Conservation (phyloP, 345 rosid genomes). For the Anacardium occidentale region DNA sequence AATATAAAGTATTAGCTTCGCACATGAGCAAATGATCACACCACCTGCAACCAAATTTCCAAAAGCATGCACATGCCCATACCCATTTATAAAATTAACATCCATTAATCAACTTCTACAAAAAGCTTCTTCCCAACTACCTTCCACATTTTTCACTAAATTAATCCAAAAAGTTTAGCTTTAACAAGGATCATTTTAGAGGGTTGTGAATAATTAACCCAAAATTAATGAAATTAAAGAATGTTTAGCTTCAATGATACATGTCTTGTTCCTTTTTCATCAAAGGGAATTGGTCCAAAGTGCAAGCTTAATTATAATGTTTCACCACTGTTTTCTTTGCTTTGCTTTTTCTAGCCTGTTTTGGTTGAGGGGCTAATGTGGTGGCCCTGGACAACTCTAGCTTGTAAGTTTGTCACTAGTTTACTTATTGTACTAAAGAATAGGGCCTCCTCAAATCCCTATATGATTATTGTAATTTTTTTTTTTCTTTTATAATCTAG, state of each 20-base stretch:
- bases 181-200: constrained; percentile 20
- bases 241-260: constrained; percentile 33
- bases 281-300: constrained; percentile 26
- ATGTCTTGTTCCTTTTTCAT: constrained; percentile 29
- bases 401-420: constrained; percentile 2
- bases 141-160: constrained; percentile 8
- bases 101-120: too few relatives aligned
- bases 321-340: constrained; percentile 12
- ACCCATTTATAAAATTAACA: too few relatives aligned
- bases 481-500: too few relatives aligned
- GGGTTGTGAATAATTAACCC: constrained; percentile 15
- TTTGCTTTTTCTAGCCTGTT: constrained; percentile 8
- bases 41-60: too few relatives aligned
- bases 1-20: too few relatives aligned
- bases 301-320: constrained; percentile 47
- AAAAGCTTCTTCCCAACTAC: background rate
- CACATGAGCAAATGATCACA: too few relatives aligned
- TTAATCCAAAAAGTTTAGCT: constrained; percentile 34
- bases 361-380: constrained; percentile 13
- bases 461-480: constrained; percentile 20
- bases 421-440: too few relatives aligned
- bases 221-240: constrained; percentile 27
- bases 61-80: too few relatives aligned
- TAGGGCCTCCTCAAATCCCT: constrained; percentile 19
- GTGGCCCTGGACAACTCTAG: constrained; percentile 41